Percentiles rank a stretch among this genome's conserved stretches.
Conservation (phyloP, 345 rosid species). For the Bruguiera gymnorhiza region DNA sequence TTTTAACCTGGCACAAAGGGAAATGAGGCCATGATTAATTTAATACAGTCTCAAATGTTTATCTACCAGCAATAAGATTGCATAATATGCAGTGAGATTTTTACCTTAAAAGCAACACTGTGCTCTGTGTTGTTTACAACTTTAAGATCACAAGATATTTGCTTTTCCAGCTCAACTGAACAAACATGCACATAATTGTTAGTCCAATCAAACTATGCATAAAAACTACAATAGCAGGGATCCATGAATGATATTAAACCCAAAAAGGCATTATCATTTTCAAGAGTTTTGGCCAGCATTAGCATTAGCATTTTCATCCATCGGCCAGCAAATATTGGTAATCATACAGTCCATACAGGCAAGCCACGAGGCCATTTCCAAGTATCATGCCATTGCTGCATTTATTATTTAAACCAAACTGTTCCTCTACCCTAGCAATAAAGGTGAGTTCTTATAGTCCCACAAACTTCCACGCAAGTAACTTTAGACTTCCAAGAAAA, state of each 20-base stretch:
- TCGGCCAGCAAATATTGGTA: too few species aligned
- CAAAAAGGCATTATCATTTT: background rate
- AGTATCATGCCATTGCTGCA: too few species aligned
- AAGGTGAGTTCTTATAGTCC: background rate
- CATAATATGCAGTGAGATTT: conserved; percentile 4
- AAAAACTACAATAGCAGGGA: background rate
- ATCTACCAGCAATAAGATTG: background rate
- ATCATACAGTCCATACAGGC: too few species aligned
- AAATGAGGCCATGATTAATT: background rate
- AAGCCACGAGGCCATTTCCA: too few species aligned
- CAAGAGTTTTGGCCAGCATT: too few species aligned
- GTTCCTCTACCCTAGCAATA: background rate
- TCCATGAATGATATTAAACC: background rate
- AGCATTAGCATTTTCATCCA: too few species aligned
- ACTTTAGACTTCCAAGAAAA: background rate
- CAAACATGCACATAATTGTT: conserved; percentile 13
- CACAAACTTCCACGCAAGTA: too few species aligned
- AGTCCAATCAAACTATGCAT: conserved; percentile 12
- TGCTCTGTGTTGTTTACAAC: conserved; percentile 66
- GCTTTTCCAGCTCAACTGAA: conserved; percentile 74
- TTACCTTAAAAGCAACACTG: conserved; percentile 80
- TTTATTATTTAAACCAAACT: too few species aligned
- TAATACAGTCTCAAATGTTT: background rate
- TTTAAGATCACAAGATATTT: conserved; percentile 64
- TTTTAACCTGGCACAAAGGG: conserved; percentile 62